Base-by-base conservation (phyloP, 2,329 filamentous ascomycete species). In the Arthrobotrys pseudoclavata region DNA sequence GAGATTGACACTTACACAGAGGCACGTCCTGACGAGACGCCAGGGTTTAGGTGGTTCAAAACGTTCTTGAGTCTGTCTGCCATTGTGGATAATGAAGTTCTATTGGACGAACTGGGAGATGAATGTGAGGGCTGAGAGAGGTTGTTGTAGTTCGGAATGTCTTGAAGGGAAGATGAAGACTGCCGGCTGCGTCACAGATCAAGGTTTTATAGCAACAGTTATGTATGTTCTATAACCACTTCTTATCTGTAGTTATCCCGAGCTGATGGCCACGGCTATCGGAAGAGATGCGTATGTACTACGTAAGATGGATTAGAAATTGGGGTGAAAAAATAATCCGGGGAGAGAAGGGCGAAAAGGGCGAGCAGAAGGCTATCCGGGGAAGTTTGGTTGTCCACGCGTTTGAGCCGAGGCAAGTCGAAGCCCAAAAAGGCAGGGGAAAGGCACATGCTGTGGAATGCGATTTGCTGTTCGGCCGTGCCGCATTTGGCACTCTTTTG, bases 1-100 rank as follows among this genome's bases (percentile, higher is more conserved):
- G 82, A 62, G 48, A 69, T 76, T 60, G 72, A 69, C 69, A 83
- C 91, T 87, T 88, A 97, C 94, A 97, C 92, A 79, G 90, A 86
- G 81, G 89, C 88, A 80, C 97, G 84, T 60, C 89, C 90, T 81
- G 89, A 90, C 82, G 90, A 90, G 81, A 72, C 69, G 63, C 88
- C 89, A 62, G 93, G 92, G 76, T 91, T 87, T 83, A 97, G 87
- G 84, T 98, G 94, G 86, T 91, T 94, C 82, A 97, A 88, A 82
- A 98, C 92, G 80, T 92, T 94, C 82, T 89, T 91, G 81, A 98
- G 90, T 85, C 94, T 90, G 87, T 97, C 93, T 79, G 93, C 91
- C 92, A 95, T 96, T 82, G 81, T 87, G 84, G 15, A 71, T 24
- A 15, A 26, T 62, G 75, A 31, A 61, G 47, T 70, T 45, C 50